phyloP scores from a whole-genome alignment of 306 rosid genomes.

The Lathyrus aphaca region DNA sequence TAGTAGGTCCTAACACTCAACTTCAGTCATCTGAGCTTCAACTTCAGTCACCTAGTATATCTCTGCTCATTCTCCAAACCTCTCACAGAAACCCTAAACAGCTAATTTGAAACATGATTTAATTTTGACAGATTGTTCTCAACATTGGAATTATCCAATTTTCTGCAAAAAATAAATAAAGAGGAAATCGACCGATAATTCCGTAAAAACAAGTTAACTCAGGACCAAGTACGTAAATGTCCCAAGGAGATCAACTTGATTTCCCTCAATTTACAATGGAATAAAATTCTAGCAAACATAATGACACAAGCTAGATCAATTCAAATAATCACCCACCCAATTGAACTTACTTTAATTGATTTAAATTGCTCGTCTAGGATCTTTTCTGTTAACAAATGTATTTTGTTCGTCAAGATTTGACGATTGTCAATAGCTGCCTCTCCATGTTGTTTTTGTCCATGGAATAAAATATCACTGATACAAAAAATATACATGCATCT shows the following conservation, averaged over 20 bases:
- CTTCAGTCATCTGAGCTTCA: no score
- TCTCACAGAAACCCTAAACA: neutral
- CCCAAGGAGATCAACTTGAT: neutral
- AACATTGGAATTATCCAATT: neutral
- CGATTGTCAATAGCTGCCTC: slow-evolving; percentile 32
- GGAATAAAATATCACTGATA: neutral
- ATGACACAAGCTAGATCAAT: neutral
- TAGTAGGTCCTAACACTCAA: no score
- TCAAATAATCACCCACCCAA: neutral
- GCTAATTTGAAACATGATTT: neutral
- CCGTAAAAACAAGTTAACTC: neutral
- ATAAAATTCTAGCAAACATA: neutral
- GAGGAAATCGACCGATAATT: neutral
- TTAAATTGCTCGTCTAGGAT: slow-evolving; percentile 52
- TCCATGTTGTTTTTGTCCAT: slow-evolving; percentile 43
- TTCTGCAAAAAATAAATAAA: neutral
- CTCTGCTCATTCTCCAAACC: no score
- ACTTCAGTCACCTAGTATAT: no score
- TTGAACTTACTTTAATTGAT: slow-evolving; percentile 49
- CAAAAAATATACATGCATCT: neutral
- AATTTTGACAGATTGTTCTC: neutral
- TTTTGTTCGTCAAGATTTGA: neutral
- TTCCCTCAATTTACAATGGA: neutral
- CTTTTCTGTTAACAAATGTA: slow-evolving; percentile 53
- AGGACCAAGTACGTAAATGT: neutral